These are phyloP conservation scores for Lepidium campestre DNA, from an alignment of 441 rosid genomes.

Conservation along the genomic window DNA sequence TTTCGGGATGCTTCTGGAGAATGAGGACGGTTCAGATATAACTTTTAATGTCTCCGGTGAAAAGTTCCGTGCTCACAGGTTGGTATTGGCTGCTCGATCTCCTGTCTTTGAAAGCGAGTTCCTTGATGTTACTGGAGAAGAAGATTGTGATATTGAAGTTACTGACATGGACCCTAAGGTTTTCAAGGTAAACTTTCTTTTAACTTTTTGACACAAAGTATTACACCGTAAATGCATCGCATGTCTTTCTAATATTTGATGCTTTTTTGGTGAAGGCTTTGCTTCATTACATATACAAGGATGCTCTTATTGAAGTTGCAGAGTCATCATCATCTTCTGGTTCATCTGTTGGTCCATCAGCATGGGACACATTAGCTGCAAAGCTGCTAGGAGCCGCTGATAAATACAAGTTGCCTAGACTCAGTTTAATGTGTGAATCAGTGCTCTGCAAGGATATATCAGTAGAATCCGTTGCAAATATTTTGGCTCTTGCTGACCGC, in stretches of 20 bases:
- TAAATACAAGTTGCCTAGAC: constrained; percentile 57
- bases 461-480: constrained; percentile 53
- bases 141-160: constrained; percentile 36
- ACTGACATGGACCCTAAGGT: constrained; percentile 63
- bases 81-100: constrained; percentile 59
- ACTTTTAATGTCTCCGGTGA: constrained; percentile 57
- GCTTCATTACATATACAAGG: constrained; percentile 56
- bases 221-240: neutral
- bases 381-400: constrained; percentile 66
- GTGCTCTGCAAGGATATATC: constrained; percentile 61
- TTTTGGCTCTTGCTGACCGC: constrained; percentile 61
- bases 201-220: constrained; percentile 1
- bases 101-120: constrained; percentile 58
- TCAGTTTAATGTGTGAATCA: constrained; percentile 64
- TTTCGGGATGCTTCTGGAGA: constrained; percentile 60
- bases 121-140: constrained; percentile 44
- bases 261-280: constrained; percentile 40
- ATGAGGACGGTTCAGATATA: constrained; percentile 59
- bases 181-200: constrained; percentile 43
- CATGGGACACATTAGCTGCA: constrained; percentile 43
- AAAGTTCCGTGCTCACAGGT: constrained; percentile 52
- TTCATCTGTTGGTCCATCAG: constrained; percentile 37
- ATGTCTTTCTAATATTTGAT: neutral
- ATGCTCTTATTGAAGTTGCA: constrained; percentile 48
- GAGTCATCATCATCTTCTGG: constrained; percentile 40